Percentiles rank a stretch among this genome's conserved stretches.
Evolutionary conservation across 768 basidiomycete species (phyloP).

Genomic region (Boletus insuetus): DNA sequence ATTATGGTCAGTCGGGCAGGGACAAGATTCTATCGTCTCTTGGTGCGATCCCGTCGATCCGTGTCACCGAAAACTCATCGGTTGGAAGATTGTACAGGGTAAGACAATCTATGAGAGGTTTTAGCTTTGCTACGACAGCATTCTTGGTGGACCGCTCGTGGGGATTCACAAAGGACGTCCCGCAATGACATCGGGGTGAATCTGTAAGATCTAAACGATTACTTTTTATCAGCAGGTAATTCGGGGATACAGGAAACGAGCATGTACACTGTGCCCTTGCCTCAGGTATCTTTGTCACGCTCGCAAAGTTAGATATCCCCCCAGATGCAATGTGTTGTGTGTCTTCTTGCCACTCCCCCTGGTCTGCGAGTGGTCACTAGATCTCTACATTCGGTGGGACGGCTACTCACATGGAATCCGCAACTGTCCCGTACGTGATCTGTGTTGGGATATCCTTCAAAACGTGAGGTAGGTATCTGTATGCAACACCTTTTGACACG

Average conservation of each 20-base stretch:
- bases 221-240: not conserved
- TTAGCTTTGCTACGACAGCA: not conserved
- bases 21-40: no score
- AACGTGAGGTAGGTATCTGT: not conserved
- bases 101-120: no score
- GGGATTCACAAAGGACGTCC: constrained; percentile 2
- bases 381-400: not conserved
- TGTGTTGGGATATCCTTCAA: constrained; percentile 4
- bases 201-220: not conserved
- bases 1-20: no score
- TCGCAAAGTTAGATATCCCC: not conserved
- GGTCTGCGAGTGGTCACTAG: not conserved
- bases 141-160: not conserved
- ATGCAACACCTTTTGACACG: not conserved
- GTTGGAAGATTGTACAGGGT: no score
- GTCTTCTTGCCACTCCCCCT: not conserved
- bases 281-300: not conserved
- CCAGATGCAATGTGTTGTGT: not conserved
- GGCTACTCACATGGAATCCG: not conserved
- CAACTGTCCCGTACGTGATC: not conserved
- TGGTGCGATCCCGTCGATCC: no score
- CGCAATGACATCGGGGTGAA: not conserved
- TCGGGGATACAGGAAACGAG: not conserved
- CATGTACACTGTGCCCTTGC: constrained; percentile 4
- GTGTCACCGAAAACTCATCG: no score